Conservation (phyloP, 2,329 filamentous ascomycete genomes). For the Passalora sequoiae region DNA sequence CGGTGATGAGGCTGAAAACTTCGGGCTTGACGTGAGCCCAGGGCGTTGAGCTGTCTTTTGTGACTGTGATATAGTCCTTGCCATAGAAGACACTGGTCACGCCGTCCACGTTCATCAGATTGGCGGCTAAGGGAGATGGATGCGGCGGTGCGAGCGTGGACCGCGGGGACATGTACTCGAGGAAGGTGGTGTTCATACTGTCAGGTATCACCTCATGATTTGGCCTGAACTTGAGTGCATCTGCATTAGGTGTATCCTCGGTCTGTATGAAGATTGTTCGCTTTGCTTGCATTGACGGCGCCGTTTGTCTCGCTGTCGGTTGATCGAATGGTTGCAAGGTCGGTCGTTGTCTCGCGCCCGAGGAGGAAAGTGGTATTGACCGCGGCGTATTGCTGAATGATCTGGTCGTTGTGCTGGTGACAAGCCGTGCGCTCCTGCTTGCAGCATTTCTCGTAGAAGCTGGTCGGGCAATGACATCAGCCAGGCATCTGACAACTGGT, state of each 20-base stretch:
- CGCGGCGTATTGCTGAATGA: conserved; percentile 22
- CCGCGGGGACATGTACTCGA: conserved; percentile 87
- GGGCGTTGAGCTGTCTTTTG: conserved; percentile 77
- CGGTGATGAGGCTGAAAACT: conserved; percentile 90
- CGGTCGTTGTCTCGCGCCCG: conserved; percentile 22
- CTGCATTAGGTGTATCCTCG: conserved; percentile 87
- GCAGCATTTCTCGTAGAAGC: background rate
- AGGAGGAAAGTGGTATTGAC: conserved; percentile 22
- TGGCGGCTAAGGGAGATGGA: conserved; percentile 75
- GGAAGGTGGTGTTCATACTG: conserved; percentile 62
- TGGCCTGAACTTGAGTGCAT: conserved; percentile 90
- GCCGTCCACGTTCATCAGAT: conserved; percentile 88
- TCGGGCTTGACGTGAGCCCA: conserved; percentile 96
- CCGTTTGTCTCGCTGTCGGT: conserved; percentile 29
- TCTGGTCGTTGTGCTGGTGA: conserved; percentile 6
- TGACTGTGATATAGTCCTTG: conserved; percentile 92
- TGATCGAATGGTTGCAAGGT: conserved; percentile 21
- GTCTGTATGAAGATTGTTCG: conserved; percentile 98
- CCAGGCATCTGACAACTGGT: conserved; percentile 10
- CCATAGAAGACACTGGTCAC: conserved; percentile 95
- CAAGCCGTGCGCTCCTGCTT: conserved; percentile 4
- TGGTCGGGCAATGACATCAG: conserved; percentile 7
- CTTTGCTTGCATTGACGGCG: conserved; percentile 23
- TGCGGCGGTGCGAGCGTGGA: conserved; percentile 83
- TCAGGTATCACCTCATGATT: conserved; percentile 81